Base-by-base conservation (phyloP, 106 monocot species). In the Dioscorea alata region DNA sequence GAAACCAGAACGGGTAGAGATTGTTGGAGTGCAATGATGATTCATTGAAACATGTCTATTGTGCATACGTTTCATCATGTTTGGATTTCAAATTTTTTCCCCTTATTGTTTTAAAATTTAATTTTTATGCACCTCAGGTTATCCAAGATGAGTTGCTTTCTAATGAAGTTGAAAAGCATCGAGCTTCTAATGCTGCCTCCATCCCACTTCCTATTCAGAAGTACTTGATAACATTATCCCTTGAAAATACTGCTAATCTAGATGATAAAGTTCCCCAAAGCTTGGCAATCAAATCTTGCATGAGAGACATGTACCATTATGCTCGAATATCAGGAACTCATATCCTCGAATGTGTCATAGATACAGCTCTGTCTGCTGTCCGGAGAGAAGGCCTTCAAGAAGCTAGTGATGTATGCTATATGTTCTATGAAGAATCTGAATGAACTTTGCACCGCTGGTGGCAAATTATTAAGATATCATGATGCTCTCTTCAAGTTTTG, bases 251-350 rank as follows among this genome's bases (percentile, higher is more conserved):
- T 73, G 42, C 57, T 69, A 23, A 16, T 24, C 50, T 53, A 54
- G 77, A 80, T 75, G 80, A 48, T 31, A 69, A 76, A 35, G 17
- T 50, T 21, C 61, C 57, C 51, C 65, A 59, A 68, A 80, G 59
- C 69, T 64, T 67, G 12, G 64, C 70, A 60, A 71, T 67, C 42
- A 79, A 34, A 69, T 81, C 61, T 65, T 92, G 89, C 82, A 85
- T 83, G 74, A 83, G 65, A 83, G 97, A 97, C 49, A 61, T 97
- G 42, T 92, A 89, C 69, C 89, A 97, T 67, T 87, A 80, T 77
- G 81, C 89, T 57, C 89, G 97, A 63, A 66, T 90, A 64, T 87
- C 84, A 70, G 81, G 87, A 63, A 59, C 63, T 63, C 92, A 97
- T 86, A 73, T 83, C 49, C 85, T 97, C 53, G 89, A 86, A 67